Conservation (phyloP, 176 grass and related monocot species). For the Aegilops umbellulata region DNA sequence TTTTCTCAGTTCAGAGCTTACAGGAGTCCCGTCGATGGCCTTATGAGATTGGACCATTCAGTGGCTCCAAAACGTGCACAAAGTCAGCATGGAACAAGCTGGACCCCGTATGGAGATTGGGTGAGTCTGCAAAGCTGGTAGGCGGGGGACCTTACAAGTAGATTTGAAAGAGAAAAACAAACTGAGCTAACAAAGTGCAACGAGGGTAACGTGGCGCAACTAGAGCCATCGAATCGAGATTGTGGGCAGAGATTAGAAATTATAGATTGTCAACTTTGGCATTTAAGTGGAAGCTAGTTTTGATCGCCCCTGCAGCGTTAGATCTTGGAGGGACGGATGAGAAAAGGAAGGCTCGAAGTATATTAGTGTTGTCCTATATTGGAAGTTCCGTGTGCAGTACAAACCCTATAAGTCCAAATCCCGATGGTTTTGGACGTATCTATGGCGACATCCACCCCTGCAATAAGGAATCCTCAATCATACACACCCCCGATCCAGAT, state of each 20-base stretch:
- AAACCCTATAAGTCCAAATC: background rate
- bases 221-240: no score
- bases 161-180: background rate
- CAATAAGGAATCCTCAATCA: no score
- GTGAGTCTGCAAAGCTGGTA: background rate
- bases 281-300: background rate
- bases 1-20: background rate
- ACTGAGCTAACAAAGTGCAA: background rate
- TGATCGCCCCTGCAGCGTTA: background rate
- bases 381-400: background rate
- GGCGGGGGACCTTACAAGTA: background rate
- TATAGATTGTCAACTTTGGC: no score
- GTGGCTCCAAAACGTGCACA: background rate
- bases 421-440: background rate
- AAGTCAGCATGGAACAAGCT: background rate
- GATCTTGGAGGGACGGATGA: background rate
- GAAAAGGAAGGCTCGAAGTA: background rate
- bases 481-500: background rate
- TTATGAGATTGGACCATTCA: background rate
- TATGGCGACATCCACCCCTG: background rate
- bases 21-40: background rate
- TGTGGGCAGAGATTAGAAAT: no score
- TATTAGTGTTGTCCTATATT: background rate
- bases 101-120: background rate
- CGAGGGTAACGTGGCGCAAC: background rate